Evolutionary conservation across 768 basidiomycete species (phyloP).

Genomic region (Lentinula boryana): DNA sequence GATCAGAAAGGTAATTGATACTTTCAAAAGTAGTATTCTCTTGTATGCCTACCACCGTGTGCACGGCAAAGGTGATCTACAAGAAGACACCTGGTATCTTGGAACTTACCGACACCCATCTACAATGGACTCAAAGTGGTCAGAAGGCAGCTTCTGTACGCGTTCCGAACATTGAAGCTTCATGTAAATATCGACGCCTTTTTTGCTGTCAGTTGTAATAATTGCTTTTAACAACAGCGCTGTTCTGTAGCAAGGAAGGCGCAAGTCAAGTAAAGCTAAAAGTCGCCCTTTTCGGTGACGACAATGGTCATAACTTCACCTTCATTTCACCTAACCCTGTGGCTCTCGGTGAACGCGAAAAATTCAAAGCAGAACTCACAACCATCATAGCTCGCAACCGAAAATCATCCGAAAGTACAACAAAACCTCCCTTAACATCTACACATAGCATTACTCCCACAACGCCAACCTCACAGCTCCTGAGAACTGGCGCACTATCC

Average conservation of each 20-base stretch:
- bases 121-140: conserved; percentile 79
- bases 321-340: conserved; percentile 62
- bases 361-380: conserved; percentile 76
- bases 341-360: conserved; percentile 69
- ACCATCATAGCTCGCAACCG: conserved; percentile 74
- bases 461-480: conserved; percentile 22
- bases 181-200: conserved; percentile 41
- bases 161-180: conserved; percentile 52
- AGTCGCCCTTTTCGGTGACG: conserved; percentile 61
- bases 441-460: conserved; percentile 13
- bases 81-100: conserved; percentile 77
- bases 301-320: conserved; percentile 76
- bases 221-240: conserved; percentile 36
- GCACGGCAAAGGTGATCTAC: conserved; percentile 75
- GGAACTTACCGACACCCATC: conserved; percentile 63
- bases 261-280: conserved; percentile 77
- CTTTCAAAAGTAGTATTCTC: neutral
- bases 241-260: conserved; percentile 84
- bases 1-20: neutral
- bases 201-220: conserved; percentile 3
- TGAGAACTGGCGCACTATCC: conserved; percentile 23
- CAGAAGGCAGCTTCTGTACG: conserved; percentile 58
- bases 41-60: conserved; percentile 60
- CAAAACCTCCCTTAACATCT: conserved; percentile 23
- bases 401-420: conserved; percentile 27